These are phyloP conservation scores for Ceratocystis albifundus DNA, from an alignment of 2,329 filamentous ascomycete genomes.

Conservation along the genomic window DNA sequence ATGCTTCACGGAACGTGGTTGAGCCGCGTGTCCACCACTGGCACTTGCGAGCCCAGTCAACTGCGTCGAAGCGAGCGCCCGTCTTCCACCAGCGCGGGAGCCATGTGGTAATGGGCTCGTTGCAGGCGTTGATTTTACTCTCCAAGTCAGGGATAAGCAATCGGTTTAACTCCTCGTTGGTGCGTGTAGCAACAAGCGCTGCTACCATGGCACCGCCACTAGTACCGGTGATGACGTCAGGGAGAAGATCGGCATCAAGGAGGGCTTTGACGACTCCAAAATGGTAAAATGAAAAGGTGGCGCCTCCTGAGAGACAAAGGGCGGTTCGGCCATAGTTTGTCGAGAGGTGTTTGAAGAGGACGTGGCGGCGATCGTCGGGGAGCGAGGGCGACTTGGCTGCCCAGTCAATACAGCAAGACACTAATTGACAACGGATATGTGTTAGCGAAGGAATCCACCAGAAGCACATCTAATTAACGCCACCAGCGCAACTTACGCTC, in stretches of 20 bases:
- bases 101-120: constrained; percentile 68
- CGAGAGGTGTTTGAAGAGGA: constrained; percentile 74
- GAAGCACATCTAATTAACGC: neutral
- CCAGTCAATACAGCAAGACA: constrained; percentile 22
- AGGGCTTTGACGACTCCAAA: constrained; percentile 85
- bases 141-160: constrained; percentile 82
- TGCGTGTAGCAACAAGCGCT: constrained; percentile 74
- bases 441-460: constrained; percentile 13
- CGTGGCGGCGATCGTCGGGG: constrained; percentile 25
- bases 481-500: constrained; percentile 47
- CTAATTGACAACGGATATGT: neutral
- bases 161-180: constrained; percentile 77
- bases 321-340: constrained; percentile 89
- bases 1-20: constrained; percentile 90
- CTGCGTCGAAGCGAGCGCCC: constrained; percentile 82
- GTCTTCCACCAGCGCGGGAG: constrained; percentile 77
- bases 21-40: constrained; percentile 87
- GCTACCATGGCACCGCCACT: constrained; percentile 88
- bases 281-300: constrained; percentile 93
- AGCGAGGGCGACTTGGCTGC: constrained; percentile 19
- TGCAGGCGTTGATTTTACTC: constrained; percentile 70
- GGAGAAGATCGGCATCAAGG: constrained; percentile 71
- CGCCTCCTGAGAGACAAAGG: constrained; percentile 83
- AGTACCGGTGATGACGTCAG: constrained; percentile 91
- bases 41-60: constrained; percentile 78